Percentiles rank a stretch among this genome's conserved stretches.
Evolutionary conservation across 2,329 filamentous ascomycete genomes (phyloP).

Genomic region (Ascochyta clinopodiicola): DNA sequence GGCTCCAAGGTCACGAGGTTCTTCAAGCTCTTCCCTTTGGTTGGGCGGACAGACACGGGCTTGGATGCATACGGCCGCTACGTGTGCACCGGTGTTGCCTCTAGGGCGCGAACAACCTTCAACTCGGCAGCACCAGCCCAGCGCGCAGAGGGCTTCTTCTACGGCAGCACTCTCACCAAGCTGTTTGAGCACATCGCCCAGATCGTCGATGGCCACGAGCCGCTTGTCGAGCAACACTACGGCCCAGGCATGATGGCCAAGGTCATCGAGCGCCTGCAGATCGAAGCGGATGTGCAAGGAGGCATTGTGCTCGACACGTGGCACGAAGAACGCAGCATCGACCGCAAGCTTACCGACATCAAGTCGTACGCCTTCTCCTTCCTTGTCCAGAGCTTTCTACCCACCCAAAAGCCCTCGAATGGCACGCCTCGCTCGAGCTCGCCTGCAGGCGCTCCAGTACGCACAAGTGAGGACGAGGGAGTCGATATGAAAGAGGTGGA

Average conservation of each 20-base stretch:
- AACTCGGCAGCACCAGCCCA: constrained; percentile 70
- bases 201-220: constrained; percentile 91
- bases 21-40: constrained; percentile 96
- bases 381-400: constrained; percentile 89
- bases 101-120: constrained; percentile 79
- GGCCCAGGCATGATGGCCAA: constrained; percentile 90
- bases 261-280: constrained; percentile 90
- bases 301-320: constrained; percentile 96
- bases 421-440: constrained; percentile 76
- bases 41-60: constrained; percentile 85
- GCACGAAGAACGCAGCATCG: constrained; percentile 85
- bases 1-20: constrained; percentile 90
- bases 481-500: constrained; percentile 98
- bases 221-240: constrained; percentile 92
- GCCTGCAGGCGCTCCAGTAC: constrained; percentile 66
- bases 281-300: constrained; percentile 94
- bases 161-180: constrained; percentile 86
- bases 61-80: constrained; percentile 95
- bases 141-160: constrained; percentile 83
- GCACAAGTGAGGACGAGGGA: constrained; percentile 83
- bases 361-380: constrained; percentile 99
- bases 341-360: constrained; percentile 88
- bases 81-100: constrained; percentile 92
- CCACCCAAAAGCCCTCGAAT: constrained; percentile 67
- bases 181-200: constrained; percentile 97